phyloP scores from a whole-genome alignment of 371 early-diverging fungal species.

The Mucor piriformis region DNA sequence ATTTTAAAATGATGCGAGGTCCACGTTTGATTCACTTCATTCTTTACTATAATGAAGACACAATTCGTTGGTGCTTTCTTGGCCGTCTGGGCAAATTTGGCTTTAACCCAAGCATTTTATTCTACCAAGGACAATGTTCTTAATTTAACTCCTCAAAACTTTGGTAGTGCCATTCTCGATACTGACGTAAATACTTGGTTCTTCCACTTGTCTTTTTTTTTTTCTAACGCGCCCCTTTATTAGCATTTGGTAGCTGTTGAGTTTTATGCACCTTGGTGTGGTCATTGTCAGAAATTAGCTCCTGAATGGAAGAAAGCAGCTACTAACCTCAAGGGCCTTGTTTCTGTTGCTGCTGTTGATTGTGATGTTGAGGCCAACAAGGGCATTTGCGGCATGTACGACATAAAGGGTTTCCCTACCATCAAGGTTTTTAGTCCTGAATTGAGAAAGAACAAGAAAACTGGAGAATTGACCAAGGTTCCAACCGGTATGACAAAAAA shows the following conservation, averaged over 20 bases:
- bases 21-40: background rate
- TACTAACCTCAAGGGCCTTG: constrained; percentile 77
- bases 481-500: constrained; percentile 45
- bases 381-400: constrained; percentile 75
- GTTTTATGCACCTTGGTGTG: constrained; percentile 95
- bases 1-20: background rate
- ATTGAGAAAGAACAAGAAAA: constrained; percentile 47
- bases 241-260: constrained; percentile 83
- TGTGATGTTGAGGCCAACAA: constrained; percentile 85
- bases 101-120: constrained; percentile 49
- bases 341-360: constrained; percentile 84
- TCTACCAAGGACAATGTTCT: constrained; percentile 59
- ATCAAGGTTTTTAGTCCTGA: constrained; percentile 81
- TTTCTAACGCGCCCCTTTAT: background rate
- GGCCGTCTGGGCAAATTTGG: constrained; percentile 22
- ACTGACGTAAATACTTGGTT: constrained; percentile 56
- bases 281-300: constrained; percentile 86
- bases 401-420: constrained; percentile 93
- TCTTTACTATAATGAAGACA: constrained; percentile 15
- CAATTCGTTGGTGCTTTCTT: constrained; percentile 14
- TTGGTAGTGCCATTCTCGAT: constrained; percentile 67
- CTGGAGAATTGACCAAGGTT: constrained; percentile 51
- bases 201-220: background rate
- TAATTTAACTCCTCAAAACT: constrained; percentile 64
- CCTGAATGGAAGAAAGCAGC: constrained; percentile 91